Evolutionary conservation across 352 stramenopile genomes (phyloP).

Genomic region (Aphanomyces euteiches): DNA sequence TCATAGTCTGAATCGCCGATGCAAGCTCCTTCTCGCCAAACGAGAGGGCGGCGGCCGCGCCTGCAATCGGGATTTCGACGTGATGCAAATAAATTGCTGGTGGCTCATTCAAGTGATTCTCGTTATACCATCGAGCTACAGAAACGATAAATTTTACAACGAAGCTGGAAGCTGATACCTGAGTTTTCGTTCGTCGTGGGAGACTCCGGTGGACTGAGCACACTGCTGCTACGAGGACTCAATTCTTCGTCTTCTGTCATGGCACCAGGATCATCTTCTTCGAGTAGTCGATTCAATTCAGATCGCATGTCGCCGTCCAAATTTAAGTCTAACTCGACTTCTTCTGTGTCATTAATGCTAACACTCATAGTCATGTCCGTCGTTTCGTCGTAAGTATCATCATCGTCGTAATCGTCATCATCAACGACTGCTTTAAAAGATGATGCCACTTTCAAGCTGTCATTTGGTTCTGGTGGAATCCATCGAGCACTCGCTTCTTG

Average conservation of each 20-base stretch:
- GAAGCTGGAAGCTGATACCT: conserved; percentile 33
- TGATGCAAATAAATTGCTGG: conserved; percentile 83
- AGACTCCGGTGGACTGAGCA: conserved; percentile 35
- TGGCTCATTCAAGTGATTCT: neutral
- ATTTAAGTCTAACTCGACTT: conserved; percentile 80
- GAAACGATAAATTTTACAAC: conserved; percentile 15
- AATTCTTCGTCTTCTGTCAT: conserved; percentile 38
- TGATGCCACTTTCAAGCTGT: conserved; percentile 1
- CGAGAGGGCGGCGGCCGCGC: conserved; percentile 72
- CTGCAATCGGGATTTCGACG: conserved; percentile 81
- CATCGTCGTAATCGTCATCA: conserved; percentile 41
- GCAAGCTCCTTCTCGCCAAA: conserved; percentile 83
- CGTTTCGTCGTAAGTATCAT: conserved; percentile 42
- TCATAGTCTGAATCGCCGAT: conserved; percentile 66
- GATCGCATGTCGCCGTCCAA: conserved; percentile 71
- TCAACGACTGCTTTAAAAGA: conserved; percentile 21
- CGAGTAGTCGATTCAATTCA: conserved; percentile 66
- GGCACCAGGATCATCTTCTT: conserved; percentile 40
- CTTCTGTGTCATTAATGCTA: conserved; percentile 33
- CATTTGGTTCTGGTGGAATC: neutral
- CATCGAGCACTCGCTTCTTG: conserved; percentile 25
- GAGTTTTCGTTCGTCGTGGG: conserved; percentile 52
- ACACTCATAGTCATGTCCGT: conserved; percentile 44
- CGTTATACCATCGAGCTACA: conserved; percentile 27
- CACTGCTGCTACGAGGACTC: conserved; percentile 21